Percentiles rank a stretch among this genome's conserved stretches.
Evolutionary conservation across 1,284 basidiomycete species (phyloP).

Genomic region (Chalciporus piperatoides): DNA sequence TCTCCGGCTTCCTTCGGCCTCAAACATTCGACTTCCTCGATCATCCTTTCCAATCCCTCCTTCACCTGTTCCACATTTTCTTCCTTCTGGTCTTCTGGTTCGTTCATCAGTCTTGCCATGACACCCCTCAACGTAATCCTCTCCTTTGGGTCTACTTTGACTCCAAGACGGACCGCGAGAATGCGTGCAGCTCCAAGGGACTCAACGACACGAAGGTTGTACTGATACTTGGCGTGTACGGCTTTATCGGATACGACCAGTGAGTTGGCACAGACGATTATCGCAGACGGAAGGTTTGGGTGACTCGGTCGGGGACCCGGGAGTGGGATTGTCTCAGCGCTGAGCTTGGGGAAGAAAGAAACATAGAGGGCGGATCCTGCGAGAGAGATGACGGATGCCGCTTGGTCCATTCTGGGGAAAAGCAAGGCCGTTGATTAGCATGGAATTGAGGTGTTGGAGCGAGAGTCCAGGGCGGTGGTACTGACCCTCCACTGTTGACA

Average conservation of each 20-base stretch:
- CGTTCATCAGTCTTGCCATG: slow-evolving; percentile 46
- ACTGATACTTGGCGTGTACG: slow-evolving; percentile 69
- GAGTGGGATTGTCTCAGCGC: slow-evolving; percentile 61
- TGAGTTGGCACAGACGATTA: slow-evolving; percentile 82
- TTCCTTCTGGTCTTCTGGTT: slow-evolving; percentile 40
- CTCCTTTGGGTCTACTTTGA: slow-evolving; percentile 43
- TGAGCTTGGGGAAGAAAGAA: slow-evolving; percentile 75
- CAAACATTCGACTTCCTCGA: slow-evolving; percentile 50
- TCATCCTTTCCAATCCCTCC: slow-evolving; percentile 46
- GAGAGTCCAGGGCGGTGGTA: background rate
- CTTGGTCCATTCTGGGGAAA: slow-evolving; percentile 70
- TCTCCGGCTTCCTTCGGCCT: slow-evolving; percentile 37
- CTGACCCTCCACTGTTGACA: slow-evolving; percentile 74
- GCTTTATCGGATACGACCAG: slow-evolving; percentile 83
- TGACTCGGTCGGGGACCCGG: slow-evolving; percentile 38
- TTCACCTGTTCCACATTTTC: slow-evolving; percentile 44
- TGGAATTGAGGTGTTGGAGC: background rate
- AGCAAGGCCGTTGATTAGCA: slow-evolving; percentile 1
- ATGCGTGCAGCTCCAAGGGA: slow-evolving; percentile 75
- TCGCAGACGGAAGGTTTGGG: slow-evolving; percentile 35
- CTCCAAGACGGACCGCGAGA: slow-evolving; percentile 55
- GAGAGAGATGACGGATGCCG: slow-evolving; percentile 73
- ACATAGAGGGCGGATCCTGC: slow-evolving; percentile 73
- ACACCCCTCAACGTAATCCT: slow-evolving; percentile 51
- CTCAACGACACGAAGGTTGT: slow-evolving; percentile 88